Conservation (phyloP, 164 flowering plant genomes). For the Brasenia schreberi region DNA sequence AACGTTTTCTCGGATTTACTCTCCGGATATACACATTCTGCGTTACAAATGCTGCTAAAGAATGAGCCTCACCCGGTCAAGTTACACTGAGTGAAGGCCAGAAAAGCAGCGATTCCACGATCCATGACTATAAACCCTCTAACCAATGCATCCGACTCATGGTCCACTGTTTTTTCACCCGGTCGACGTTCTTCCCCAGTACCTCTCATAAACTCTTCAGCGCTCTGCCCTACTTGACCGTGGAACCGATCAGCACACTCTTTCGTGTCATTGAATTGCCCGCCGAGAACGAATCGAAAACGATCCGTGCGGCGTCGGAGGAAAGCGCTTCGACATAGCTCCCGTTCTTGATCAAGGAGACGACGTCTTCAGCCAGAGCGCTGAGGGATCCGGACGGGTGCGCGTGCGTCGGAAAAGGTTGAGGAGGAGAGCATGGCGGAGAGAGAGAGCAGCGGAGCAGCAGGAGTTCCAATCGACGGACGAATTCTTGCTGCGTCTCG, state of each 20-base stretch:
- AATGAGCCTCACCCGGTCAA: constrained; percentile 51
- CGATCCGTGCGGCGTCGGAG: constrained; percentile 25
- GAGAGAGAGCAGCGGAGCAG: constrained; percentile 64
- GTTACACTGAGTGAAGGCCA: constrained; percentile 59
- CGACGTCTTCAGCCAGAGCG: constrained; percentile 16
- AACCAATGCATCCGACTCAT: constrained; percentile 9
- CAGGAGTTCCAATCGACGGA: constrained; percentile 61
- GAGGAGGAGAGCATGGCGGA: constrained; percentile 8
- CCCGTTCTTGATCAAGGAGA: constrained; percentile 50
- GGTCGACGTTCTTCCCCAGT: constrained; percentile 7
- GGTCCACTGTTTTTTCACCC: constrained; percentile 6
- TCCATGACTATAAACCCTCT: constrained; percentile 45
- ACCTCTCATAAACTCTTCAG: constrained; percentile 24
- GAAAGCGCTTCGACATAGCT: constrained; percentile 43
- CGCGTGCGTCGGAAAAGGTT: not conserved
- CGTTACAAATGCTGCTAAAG: too few relatives aligned
- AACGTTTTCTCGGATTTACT: too few relatives aligned
- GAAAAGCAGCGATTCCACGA: constrained; percentile 51
- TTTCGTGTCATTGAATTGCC: constrained; percentile 15
- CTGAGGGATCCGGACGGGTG: not conserved
- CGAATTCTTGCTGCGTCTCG: constrained; percentile 7
- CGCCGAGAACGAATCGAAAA: constrained; percentile 16
- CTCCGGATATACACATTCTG: too few relatives aligned
- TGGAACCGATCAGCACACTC: constrained; percentile 34
- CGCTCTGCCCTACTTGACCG: constrained; percentile 25